These are phyloP conservation scores for Exophiala mesophila DNA, from an alignment of 2,329 filamentous ascomycete species.

Conservation along the genomic window DNA sequence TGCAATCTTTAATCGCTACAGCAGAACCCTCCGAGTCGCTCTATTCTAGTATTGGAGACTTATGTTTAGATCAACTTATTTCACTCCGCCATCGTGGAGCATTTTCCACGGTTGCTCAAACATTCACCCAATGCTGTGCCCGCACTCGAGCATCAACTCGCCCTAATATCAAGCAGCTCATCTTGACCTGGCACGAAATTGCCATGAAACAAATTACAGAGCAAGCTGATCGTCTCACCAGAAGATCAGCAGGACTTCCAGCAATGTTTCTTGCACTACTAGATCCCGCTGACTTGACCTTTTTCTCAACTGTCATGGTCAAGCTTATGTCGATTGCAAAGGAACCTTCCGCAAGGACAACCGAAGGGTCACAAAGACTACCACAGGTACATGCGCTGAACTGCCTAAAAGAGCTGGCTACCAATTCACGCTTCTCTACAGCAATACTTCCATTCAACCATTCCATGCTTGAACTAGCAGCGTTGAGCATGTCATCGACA, in stretches of 20 bases:
- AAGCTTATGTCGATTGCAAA: constrained; percentile 28
- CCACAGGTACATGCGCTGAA: constrained; percentile 95
- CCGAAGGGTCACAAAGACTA: constrained; percentile 52
- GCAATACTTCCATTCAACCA: constrained; percentile 70
- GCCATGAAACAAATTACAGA: constrained; percentile 66
- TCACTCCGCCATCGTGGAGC: constrained; percentile 84
- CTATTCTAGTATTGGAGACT: constrained; percentile 62
- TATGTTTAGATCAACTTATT: constrained; percentile 78
- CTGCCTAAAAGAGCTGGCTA: constrained; percentile 87
- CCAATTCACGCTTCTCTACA: constrained; percentile 68
- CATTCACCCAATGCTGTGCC: constrained; percentile 76
- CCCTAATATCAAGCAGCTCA: not conserved
- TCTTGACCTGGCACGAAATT: constrained; percentile 38
- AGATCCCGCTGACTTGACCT: constrained; percentile 54
- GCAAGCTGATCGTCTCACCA: constrained; percentile 73
- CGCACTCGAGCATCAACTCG: constrained; percentile 49
- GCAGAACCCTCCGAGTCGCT: constrained; percentile 47
- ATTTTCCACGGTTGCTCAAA: constrained; percentile 86
- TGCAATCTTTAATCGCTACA: constrained; percentile 55
- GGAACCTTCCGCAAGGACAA: constrained; percentile 21
- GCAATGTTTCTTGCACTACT: constrained; percentile 79
- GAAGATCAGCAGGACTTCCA: constrained; percentile 87
- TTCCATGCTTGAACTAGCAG: constrained; percentile 71
- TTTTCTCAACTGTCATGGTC: constrained; percentile 61
- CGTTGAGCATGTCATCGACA: constrained; percentile 69